Conservation (phyloP, 164 flowering plant species). For the Houttuynia cordata region DNA sequence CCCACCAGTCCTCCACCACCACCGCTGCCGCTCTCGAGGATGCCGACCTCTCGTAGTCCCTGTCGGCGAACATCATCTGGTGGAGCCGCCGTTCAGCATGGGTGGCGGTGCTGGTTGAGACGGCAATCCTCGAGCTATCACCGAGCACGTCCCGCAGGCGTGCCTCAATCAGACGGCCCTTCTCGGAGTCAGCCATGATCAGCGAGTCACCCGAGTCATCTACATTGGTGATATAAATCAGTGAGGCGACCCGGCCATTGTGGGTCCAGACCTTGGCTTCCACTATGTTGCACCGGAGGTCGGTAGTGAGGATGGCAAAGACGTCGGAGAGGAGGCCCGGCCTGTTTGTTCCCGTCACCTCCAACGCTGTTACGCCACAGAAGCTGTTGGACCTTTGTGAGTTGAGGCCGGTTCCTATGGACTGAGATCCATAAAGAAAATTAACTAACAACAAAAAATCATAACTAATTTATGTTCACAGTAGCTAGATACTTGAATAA, state of each 20-base stretch:
- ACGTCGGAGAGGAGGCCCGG: conserved; percentile 72
- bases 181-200: conserved; percentile 46
- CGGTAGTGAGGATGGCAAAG: conserved; percentile 49
- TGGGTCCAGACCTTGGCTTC: conserved; percentile 83
- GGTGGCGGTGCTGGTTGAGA: conserved; percentile 50
- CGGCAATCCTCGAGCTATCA: conserved; percentile 28
- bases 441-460: too few relatives aligned
- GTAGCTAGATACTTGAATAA: too few relatives aligned
- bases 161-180: conserved; percentile 35
- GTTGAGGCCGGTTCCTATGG: not conserved
- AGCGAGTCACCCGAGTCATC: conserved; percentile 36
- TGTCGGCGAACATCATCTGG: conserved; percentile 80
- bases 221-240: conserved; percentile 59
- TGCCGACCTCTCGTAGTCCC: conserved; percentile 41
- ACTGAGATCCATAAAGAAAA: too few relatives aligned
- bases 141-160: conserved; percentile 57
- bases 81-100: conserved; percentile 72
- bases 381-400: not conserved
- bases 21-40: not conserved
- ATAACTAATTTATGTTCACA: too few relatives aligned
- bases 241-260: conserved; percentile 62
- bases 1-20: conserved; percentile 14
- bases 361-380: conserved; percentile 52
- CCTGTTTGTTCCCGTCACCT: conserved; percentile 70
- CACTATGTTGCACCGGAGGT: conserved; percentile 56